Base-by-base conservation (phyloP, 208 protist genomes). In the Tritrichomonas musculus region DNA sequence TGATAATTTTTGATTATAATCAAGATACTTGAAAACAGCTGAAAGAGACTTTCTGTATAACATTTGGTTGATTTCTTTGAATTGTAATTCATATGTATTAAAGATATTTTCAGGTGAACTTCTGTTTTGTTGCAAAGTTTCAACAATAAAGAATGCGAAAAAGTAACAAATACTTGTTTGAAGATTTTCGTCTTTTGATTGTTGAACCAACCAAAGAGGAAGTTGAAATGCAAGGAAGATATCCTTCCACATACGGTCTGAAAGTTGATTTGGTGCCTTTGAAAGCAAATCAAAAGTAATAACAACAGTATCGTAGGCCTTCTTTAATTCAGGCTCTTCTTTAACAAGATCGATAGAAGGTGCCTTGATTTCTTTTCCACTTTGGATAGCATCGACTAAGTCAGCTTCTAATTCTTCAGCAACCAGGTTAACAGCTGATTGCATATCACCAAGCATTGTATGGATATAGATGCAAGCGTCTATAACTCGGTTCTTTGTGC, bases 1-100 rank as follows among this genome's bases (percentile, higher is more conserved):
- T 39, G 77, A 88, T 57, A 88, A 47, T 47, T 44, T 88, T n/a
- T 88, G 44, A 30, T 88, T 49, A 39, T 88, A 88, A 88, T 88
- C 77, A 22, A 88, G 25, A 30, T 88, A 47, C 30, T 88, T 88
- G n/a, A 88, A 88, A 9, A 88, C 77, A 60, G 41, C 44, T 14
- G 47, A 57, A 17, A 88, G 41, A 57, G 41, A 25, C 39, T 5
- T 36, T 57, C 77, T 25, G 13, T 53, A 53, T 30, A 47, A 33
- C 17, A 88, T 57, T 57, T 88, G 41, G 17, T 44, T 17, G 47
- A 88, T 88, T 49, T n/a, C 27, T 36, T 17, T 44, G 17, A 88
- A 88, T 11, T 88, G n/a, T 39, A 25, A 33, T 44, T 88, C 17
- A 1, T 44, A 50, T 60, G 77, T 88, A 22, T 13, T 20, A 14